These are phyloP conservation scores for Themeda triandra DNA, from an alignment of 176 grass and related monocot species.

Conservation along the genomic window DNA sequence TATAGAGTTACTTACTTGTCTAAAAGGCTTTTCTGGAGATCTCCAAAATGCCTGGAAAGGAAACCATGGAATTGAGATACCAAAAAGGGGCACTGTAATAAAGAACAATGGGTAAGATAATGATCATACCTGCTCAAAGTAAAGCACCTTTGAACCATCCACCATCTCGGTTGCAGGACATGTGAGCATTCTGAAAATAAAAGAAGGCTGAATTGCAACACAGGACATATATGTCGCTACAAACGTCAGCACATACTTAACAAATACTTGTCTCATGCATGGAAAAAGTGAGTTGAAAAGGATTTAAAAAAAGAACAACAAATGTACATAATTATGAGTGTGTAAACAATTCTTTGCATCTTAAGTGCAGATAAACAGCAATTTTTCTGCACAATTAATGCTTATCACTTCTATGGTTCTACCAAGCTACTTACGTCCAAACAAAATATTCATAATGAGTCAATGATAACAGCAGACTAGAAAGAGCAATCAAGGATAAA, in stretches of 20 bases:
- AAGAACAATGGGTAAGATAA: conserved; percentile 14
- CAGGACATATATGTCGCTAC: neutral
- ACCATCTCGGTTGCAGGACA: conserved; percentile 96
- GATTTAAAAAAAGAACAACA: neutral
- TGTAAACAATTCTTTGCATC: neutral
- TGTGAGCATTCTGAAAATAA: conserved; percentile 66
- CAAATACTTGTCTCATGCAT: neutral
- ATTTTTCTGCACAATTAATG: neutral
- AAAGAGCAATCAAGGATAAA: neutral
- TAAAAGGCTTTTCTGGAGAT: conserved; percentile 95
- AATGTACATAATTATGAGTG: neutral
- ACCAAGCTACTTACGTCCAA: neutral
- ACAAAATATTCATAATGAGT: neutral
- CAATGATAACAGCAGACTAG: neutral
- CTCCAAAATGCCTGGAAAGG: conserved; percentile 91
- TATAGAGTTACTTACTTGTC: conserved; percentile 63
- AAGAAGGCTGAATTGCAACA: neutral
- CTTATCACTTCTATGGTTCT: neutral
- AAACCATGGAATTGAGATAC: conserved; percentile 11
- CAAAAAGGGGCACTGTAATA: neutral
- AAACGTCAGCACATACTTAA: neutral
- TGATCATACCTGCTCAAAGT: conserved; percentile 78
- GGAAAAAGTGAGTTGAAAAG: conserved; percentile 6
- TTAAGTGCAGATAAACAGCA: neutral
- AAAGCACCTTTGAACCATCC: conserved; percentile 93